These are phyloP conservation scores for Candida corydali DNA, from an alignment of 805 yeast species.

Conservation along the genomic window DNA sequence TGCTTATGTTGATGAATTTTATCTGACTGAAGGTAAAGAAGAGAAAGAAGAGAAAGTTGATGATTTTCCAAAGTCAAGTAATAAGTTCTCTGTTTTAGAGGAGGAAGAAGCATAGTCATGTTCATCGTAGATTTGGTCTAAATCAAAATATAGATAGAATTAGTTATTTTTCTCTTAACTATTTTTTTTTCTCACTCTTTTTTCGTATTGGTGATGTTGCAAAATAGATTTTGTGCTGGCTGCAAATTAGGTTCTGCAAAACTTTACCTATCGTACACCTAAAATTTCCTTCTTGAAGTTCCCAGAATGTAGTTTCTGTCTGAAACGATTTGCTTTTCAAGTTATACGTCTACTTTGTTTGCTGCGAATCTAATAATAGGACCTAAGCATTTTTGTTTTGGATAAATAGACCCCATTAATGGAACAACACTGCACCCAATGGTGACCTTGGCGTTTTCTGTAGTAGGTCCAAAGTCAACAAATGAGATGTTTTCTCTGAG, in stretches of 20 bases:
- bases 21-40: constrained; percentile 2
- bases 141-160: too few relatives aligned
- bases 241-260: too few relatives aligned
- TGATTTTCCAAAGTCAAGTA: constrained; percentile 15
- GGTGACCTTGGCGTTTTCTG: constrained; percentile 39
- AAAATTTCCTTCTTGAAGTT: too few relatives aligned
- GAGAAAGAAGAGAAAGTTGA: background rate
- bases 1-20: constrained; percentile 30
- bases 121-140: too few relatives aligned
- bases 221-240: too few relatives aligned
- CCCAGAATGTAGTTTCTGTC: too few relatives aligned
- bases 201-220: too few relatives aligned
- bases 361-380: constrained; percentile 14
- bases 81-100: constrained; percentile 35
- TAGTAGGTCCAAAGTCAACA: constrained; percentile 45
- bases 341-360: constrained; percentile 13
- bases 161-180: too few relatives aligned
- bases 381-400: constrained; percentile 18
- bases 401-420: constrained; percentile 33
- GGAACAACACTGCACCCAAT: constrained; percentile 36
- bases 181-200: too few relatives aligned
- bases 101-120: constrained; percentile 39
- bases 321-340: background rate
- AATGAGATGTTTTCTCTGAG: constrained; percentile 31
- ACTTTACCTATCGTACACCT: too few relatives aligned